These are phyloP conservation scores for Conticribra guillardii DNA, from an alignment of 108 stramenopile species.

Conservation along the genomic window DNA sequence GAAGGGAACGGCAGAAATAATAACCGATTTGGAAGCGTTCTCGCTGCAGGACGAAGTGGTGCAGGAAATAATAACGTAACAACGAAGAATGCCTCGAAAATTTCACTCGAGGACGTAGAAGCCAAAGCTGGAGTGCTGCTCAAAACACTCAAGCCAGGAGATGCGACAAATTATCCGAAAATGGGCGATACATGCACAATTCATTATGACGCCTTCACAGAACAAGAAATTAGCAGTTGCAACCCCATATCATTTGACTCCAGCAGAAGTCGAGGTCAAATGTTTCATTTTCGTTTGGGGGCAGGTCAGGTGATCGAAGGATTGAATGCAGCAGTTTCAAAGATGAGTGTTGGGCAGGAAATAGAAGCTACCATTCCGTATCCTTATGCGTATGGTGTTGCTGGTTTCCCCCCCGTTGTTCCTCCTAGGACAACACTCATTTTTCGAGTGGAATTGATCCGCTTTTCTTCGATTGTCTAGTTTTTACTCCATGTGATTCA, in stretches of 20 bases:
- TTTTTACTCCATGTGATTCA: not conserved
- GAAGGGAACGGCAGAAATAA: too few relatives aligned
- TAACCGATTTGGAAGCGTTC: too few relatives aligned
- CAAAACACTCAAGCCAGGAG: slow-evolving; percentile 45
- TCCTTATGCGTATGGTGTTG: slow-evolving; percentile 75
- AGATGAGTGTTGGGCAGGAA: slow-evolving; percentile 57
- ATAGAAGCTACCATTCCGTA: slow-evolving; percentile 75
- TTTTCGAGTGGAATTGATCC: slow-evolving; percentile 80
- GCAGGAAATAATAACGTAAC: too few relatives aligned
- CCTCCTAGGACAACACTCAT: slow-evolving; percentile 76
- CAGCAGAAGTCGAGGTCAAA: slow-evolving; percentile 63
- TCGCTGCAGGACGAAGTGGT: too few relatives aligned
- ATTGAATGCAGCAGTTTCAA: slow-evolving; percentile 58
- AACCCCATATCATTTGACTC: slow-evolving; percentile 65
- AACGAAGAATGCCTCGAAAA: too few relatives aligned
- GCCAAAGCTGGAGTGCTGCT: slow-evolving; percentile 50
- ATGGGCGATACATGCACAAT: slow-evolving; percentile 71
- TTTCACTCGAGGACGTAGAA: too few relatives aligned
- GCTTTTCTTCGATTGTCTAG: slow-evolving; percentile 34
- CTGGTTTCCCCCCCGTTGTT: slow-evolving; percentile 77
- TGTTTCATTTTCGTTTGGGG: slow-evolving; percentile 78
- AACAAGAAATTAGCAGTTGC: slow-evolving; percentile 30
- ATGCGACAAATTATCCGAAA: slow-evolving; percentile 42
- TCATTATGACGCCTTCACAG: slow-evolving; percentile 82
- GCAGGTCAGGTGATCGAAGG: slow-evolving; percentile 83